These are phyloP conservation scores for Colletotrichum scovillei DNA, from an alignment of 2,329 filamentous ascomycete genomes.

Conservation along the genomic window DNA sequence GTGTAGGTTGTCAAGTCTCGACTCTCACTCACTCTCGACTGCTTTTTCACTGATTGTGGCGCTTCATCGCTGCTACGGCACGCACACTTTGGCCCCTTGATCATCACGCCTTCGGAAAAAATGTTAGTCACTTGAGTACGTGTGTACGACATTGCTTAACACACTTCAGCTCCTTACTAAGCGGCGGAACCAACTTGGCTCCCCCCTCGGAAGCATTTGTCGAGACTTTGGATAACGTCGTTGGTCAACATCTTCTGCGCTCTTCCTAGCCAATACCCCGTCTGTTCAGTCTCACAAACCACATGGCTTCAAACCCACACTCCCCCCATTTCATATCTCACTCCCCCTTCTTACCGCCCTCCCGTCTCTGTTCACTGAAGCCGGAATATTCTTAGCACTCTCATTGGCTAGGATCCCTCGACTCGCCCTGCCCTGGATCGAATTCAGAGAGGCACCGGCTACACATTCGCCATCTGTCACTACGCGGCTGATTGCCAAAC, in stretches of 20 bases:
- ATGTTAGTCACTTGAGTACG: neutral
- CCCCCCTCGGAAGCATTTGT: neutral
- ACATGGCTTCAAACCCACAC: neutral
- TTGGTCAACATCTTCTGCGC: neutral
- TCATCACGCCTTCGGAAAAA: neutral
- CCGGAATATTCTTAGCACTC: conserved; percentile 17
- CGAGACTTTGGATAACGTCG: neutral
- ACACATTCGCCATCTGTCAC: neutral
- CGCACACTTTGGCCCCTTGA: neutral
- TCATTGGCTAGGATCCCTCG: conserved; percentile 25
- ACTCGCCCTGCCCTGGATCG: neutral
- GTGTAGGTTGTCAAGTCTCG: neutral
- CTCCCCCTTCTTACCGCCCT: neutral
- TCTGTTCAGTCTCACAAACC: conserved; percentile 4
- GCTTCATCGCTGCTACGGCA: neutral
- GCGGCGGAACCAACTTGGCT: neutral
- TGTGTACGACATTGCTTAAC: neutral
- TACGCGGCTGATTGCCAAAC: conserved; percentile 29
- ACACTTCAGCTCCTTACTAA: neutral
- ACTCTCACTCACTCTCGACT: no score
- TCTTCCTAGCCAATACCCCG: neutral
- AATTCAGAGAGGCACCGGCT: neutral
- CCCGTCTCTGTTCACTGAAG: conserved; percentile 4
- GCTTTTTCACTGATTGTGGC: neutral
- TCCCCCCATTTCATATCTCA: neutral